Evolutionary conservation across 2,329 filamentous ascomycete species (phyloP), one percentile per base, ranked within the genome.

Genomic region (Cytospora mali): DNA sequence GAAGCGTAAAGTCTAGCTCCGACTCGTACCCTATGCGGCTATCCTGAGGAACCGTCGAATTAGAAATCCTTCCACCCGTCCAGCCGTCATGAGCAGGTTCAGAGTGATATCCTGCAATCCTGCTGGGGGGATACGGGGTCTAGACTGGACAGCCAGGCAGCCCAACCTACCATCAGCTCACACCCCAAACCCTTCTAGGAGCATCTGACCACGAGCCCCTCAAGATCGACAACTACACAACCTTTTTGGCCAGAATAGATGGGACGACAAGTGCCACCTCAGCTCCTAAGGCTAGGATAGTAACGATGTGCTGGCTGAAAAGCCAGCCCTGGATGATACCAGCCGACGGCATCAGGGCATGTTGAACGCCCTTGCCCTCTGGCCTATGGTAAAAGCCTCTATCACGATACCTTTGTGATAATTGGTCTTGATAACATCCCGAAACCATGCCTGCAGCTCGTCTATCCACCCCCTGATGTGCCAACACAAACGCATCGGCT

Each of bases 171-270:
- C 56, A 50, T 27, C 56, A 29, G 35, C 16, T 23, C 9, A 23
- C 13, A 7, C 23, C 13, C 46, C 4, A 39, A 14, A 7, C 18
- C 21, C 56, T 31, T 29, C 33, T 50, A 29, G 48, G 13, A 9
- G 27, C n/a, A 53, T 21, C n/a, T 42, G 33, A 27, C 16, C 48
- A 51, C n/a, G 21, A 27, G 23, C 18, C 4, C 14, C 56, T 25
- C 31, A 25, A 29, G 56, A 53, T 52, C 49, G 49, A 46, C 56
- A 16, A 13, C 16, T 25, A 6, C 31, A 21, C 3, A 11, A 29
- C 56, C 49, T 42, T 33, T 51, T 46, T 46, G 21, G 46, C 49
- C 13, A 52, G 49, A 35, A 52, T 42, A 27, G 39, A 58, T 42
- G 33, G 42, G 31, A 39, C 59, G 6, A 33, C 23, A 46, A 29